Evolutionary conservation across 768 basidiomycete genomes (phyloP).

Genomic region (Leccinum ochraceum): DNA sequence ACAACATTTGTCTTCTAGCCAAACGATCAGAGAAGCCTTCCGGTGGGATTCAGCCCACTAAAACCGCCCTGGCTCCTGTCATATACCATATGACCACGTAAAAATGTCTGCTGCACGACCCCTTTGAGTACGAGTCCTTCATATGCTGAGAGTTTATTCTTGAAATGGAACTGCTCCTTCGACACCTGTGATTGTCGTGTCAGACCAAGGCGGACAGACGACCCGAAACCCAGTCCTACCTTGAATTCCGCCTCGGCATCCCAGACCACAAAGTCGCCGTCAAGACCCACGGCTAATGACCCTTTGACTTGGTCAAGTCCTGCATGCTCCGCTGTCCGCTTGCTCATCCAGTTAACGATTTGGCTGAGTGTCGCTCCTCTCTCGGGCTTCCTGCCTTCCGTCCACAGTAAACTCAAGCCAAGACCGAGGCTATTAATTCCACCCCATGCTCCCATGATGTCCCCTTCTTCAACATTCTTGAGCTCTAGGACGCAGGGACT

Average conservation of each 20-base stretch:
- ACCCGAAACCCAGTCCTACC: constrained; percentile 23
- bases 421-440: constrained; percentile 91
- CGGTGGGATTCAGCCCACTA: constrained; percentile 35
- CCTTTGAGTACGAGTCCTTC: constrained; percentile 73
- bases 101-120: constrained; percentile 70
- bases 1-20: neutral
- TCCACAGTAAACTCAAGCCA: constrained; percentile 88
- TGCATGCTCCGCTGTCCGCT: constrained; percentile 76
- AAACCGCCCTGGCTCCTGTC: constrained; percentile 41
- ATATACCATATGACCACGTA: constrained; percentile 77
- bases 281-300: constrained; percentile 65
- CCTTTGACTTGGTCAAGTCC: constrained; percentile 75
- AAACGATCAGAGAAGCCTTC: constrained; percentile 31
- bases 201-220: constrained; percentile 3
- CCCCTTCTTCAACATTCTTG: constrained; percentile 74
- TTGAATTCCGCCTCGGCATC: constrained; percentile 56
- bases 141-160: constrained; percentile 93
- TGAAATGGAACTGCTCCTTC: constrained; percentile 75
- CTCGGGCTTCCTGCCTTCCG: constrained; percentile 61
- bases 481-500: constrained; percentile 85
- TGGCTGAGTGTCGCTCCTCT: constrained; percentile 55
- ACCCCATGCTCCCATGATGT: constrained; percentile 93
- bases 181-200: constrained; percentile 55
- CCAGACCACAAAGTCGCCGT: constrained; percentile 89
- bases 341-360: constrained; percentile 76